Conservation (phyloP, 768 basidiomycete genomes). For the Xerocomus potaroensis region DNA sequence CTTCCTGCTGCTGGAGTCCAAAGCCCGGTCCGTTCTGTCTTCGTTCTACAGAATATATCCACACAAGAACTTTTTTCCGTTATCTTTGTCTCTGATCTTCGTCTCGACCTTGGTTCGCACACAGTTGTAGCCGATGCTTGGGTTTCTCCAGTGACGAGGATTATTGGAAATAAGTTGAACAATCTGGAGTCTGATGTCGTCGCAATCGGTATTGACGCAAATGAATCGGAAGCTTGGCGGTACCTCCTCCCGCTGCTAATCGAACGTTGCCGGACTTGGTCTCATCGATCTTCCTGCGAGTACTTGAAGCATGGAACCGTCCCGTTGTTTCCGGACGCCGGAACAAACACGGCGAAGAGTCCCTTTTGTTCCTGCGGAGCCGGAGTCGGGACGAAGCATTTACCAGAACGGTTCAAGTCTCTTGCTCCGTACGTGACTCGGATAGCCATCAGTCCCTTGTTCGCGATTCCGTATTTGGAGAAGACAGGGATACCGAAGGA, state of each 20-base stretch:
- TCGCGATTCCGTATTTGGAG: slow-evolving; percentile 49
- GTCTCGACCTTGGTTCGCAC: slow-evolving; percentile 45
- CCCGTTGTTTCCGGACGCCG: slow-evolving; percentile 35
- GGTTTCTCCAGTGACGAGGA: slow-evolving; percentile 35
- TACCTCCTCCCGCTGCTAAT: slow-evolving; percentile 46
- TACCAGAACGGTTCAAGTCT: slow-evolving; percentile 35
- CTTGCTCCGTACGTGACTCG: slow-evolving; percentile 45
- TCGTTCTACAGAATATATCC: slow-evolving; percentile 15
- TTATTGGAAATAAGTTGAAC: slow-evolving; percentile 1
- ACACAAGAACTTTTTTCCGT: slow-evolving; percentile 31
- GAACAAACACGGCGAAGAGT: slow-evolving; percentile 29
- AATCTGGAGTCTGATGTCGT: slow-evolving; percentile 10
- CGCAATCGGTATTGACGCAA: slow-evolving; percentile 11
- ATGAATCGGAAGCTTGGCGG: slow-evolving; percentile 40
- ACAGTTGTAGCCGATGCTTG: slow-evolving; percentile 51
- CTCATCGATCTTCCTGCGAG: slow-evolving; percentile 44
- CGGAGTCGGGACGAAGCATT: slow-evolving; percentile 41
- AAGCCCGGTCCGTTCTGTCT: slow-evolving; percentile 15
- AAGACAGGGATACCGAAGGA: slow-evolving; percentile 20
- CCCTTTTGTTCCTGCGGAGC: slow-evolving; percentile 54
- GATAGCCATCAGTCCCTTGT: slow-evolving; percentile 50
- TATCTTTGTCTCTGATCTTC: slow-evolving; percentile 44
- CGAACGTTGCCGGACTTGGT: slow-evolving; percentile 54
- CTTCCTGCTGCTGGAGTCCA: slow-evolving; percentile 22
- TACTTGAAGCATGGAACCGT: slow-evolving; percentile 34